Evolutionary conservation across 1,139 yeast genomes (phyloP).

Genomic region (Lodderomyces theae): DNA sequence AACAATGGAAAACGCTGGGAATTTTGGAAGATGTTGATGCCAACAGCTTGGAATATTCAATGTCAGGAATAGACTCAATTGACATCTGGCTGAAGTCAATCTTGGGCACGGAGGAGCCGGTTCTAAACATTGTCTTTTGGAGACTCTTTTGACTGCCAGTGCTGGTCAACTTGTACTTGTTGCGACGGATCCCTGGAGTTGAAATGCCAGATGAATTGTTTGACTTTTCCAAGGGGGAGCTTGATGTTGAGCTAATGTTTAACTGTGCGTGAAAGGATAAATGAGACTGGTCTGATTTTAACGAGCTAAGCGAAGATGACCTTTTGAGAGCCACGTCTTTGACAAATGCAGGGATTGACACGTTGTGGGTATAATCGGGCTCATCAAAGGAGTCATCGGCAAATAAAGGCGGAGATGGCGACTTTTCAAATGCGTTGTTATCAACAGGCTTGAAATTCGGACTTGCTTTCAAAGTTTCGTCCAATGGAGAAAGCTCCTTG

Average conservation of each 20-base stretch:
- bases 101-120: background rate
- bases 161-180: background rate
- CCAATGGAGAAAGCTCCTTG: background rate
- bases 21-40: slow-evolving; percentile 7
- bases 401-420: background rate
- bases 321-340: slow-evolving; percentile 2
- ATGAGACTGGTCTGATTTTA: slow-evolving; percentile 11
- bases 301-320: slow-evolving; percentile 11
- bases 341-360: background rate
- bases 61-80: slow-evolving; percentile 12
- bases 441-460: background rate
- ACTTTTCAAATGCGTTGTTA: background rate
- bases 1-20: slow-evolving; percentile 13
- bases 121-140: background rate
- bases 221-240: slow-evolving; percentile 7
- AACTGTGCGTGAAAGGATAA: slow-evolving; percentile 8
- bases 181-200: slow-evolving; percentile 1
- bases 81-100: slow-evolving; percentile 11
- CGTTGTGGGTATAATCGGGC: background rate
- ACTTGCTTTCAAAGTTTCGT: slow-evolving; percentile 1
- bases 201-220: slow-evolving; percentile 4
- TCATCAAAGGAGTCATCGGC: slow-evolving; percentile 1
- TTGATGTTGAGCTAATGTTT: slow-evolving; percentile 8
- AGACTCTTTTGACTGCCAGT: background rate
- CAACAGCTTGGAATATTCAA: slow-evolving; percentile 10